These are phyloP conservation scores for Neurospora sp. DNA, from an alignment of 495 filamentous ascomycete species.

Conservation along the genomic window DNA sequence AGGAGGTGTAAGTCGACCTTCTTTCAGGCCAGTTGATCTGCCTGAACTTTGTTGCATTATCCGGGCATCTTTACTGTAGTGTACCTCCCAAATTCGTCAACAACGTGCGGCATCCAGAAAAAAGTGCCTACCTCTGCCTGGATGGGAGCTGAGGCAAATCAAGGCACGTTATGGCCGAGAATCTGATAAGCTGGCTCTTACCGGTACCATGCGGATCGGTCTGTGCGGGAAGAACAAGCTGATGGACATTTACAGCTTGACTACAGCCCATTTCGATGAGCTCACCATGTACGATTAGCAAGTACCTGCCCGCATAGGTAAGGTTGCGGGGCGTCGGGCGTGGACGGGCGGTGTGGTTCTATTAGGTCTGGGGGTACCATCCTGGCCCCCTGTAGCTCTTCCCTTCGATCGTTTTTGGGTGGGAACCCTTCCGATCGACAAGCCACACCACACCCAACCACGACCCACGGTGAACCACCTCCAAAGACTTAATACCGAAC, in stretches of 20 bases:
- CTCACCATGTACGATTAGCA: neutral
- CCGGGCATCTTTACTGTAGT: neutral
- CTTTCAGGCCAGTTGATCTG: neutral
- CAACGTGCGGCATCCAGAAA: neutral
- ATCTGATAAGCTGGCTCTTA: neutral
- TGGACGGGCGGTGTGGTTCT: neutral
- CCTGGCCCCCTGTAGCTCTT: neutral
- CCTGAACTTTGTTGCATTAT: neutral
- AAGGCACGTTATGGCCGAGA: neutral
- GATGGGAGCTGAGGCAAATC: neutral
- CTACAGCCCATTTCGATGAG: neutral
- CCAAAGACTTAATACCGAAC: conserved; percentile 21
- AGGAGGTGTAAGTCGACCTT: neutral
- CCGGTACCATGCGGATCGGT: neutral
- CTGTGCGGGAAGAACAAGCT: neutral
- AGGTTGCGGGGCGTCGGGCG: neutral
- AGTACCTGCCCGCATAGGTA: neutral
- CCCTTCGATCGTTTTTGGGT: neutral
- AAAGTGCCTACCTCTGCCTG: neutral
- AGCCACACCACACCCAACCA: neutral
- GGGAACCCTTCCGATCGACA: conserved; percentile 1
- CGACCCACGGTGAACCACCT: neutral
- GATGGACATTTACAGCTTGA: neutral
- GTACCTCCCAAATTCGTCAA: neutral
- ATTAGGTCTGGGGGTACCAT: neutral